Percentiles rank a stretch among this genome's conserved stretches.
Evolutionary conservation across 2,329 filamentous ascomycete genomes (phyloP).

Genomic region (Xylaria digitata): DNA sequence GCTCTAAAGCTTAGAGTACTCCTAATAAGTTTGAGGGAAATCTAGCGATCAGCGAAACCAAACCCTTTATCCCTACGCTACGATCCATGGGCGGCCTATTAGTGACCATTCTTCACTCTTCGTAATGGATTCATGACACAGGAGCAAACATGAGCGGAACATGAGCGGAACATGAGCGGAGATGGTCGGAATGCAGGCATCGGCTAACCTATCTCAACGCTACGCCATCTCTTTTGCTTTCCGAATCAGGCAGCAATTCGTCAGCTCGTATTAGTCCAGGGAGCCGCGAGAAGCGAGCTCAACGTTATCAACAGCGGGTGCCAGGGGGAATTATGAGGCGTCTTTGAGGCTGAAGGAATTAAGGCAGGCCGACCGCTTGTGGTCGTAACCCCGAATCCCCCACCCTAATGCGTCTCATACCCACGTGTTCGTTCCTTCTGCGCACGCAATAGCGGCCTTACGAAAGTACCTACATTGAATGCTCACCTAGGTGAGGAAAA

Average conservation of each 20-base stretch:
- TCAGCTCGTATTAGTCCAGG: background rate
- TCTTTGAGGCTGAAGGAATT: slow-evolving; percentile 13
- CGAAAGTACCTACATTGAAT: background rate
- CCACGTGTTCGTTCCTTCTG: slow-evolving; percentile 5
- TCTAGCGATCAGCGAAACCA: too few relatives aligned
- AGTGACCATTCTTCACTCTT: too few relatives aligned
- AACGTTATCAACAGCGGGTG: background rate
- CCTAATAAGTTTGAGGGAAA: too few relatives aligned
- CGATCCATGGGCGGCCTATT: too few relatives aligned
- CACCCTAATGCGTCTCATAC: background rate
- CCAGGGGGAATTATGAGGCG: background rate
- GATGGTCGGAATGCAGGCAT: too few relatives aligned
- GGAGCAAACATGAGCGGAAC: too few relatives aligned
- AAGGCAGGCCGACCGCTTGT: too few relatives aligned
- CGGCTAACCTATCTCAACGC: background rate
- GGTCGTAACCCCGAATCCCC: background rate
- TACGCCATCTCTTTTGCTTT: background rate
- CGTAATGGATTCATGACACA: too few relatives aligned
- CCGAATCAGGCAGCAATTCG: background rate
- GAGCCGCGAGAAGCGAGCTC: background rate
- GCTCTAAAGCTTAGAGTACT: too few relatives aligned
- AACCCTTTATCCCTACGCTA: too few relatives aligned
- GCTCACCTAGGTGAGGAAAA: slow-evolving; percentile 10
- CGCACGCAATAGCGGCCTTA: background rate
- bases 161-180: too few relatives aligned